Evolutionary conservation across 164 flowering plant species (phyloP), one percentile per base, ranked within the genome.

Genomic region (Cinnamomum micranthum): DNA sequence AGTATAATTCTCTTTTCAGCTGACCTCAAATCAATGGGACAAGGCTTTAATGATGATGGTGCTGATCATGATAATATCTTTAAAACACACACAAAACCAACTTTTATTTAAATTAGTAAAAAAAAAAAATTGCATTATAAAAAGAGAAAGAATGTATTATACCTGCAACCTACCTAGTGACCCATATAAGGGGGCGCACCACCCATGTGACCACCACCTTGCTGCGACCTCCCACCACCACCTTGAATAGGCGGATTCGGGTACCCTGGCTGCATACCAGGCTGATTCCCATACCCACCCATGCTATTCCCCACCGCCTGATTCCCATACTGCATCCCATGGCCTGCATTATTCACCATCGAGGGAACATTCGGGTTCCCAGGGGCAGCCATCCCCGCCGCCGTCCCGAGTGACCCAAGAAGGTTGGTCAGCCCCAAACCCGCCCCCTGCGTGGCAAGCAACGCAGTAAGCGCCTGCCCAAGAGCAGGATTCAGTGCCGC

Each of bases 381-480:
- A 0, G 81, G 80, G 0, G 85, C 80, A 52, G 82, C 84, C 69
- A 80, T 68, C 9, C 82, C 85, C 59, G 84, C 70, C 0, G 90
- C 70, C 0, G 90, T 24, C 2, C 90, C 90, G 28, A 86, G 76
- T 0, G 86, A 72, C 0, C 92, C 94, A 52, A 91, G 82, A 80
- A 88, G 70, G 74, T 86, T 94, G 6, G 82, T 79, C 68, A 93
- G 77, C 51, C 95, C 97, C 78, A 91, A 81, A 0, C 93, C 96
- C 35, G 91, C 90, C 15, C 96, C 93, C 77, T 87, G 97, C 20
- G 87, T 52, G 0, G 98, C 91, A 60, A 93, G 82, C 82, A 93
- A 73, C 0, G 98, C 94, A 0, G 91, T 85, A 71, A 93, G 73
- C 0, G 98, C 98, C 81, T 93, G 98, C 6, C 94, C 97, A 20